These are phyloP conservation scores for Aureobasidium namibiae DNA, from an alignment of 2,329 filamentous ascomycete species.

Conservation along the genomic window DNA sequence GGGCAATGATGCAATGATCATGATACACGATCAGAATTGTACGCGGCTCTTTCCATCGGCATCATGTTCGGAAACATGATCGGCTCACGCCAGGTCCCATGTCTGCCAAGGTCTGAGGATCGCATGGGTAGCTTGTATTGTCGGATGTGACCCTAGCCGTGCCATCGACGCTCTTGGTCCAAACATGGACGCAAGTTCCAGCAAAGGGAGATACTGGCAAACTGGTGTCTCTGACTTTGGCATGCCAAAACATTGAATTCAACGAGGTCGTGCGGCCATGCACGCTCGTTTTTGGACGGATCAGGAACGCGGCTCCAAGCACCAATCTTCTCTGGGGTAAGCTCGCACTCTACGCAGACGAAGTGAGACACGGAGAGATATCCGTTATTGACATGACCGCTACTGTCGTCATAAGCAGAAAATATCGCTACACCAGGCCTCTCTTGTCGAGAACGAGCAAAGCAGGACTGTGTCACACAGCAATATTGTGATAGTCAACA, in stretches of 20 bases:
- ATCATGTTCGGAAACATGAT: background rate
- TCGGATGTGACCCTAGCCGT: background rate
- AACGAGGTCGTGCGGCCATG: background rate
- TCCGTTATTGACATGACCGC: constrained; percentile 1
- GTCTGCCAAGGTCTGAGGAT: constrained; percentile 3
- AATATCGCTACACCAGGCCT: background rate
- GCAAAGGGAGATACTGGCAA: background rate
- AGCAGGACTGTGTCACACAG: background rate
- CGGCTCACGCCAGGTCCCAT: background rate
- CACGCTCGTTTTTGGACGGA: background rate
- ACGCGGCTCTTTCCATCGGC: background rate
- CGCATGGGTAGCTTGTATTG: background rate
- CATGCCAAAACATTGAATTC: background rate
- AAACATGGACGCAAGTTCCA: background rate
- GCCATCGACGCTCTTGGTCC: background rate
- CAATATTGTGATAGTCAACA: background rate
- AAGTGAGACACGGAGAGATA: constrained; percentile 6
- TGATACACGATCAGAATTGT: background rate
- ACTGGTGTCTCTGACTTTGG: background rate
- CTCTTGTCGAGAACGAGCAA: background rate
- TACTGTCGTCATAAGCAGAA: background rate
- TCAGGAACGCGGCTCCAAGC: background rate
- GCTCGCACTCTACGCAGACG: background rate
- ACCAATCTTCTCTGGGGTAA: background rate
- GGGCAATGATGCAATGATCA: background rate